A percentile compares a stretch with the other conserved stretches of the same genome.
These are phyloP conservation scores for Aristolochia californica DNA, from an alignment of 164 flowering plant genomes.

Conservation along the genomic window DNA sequence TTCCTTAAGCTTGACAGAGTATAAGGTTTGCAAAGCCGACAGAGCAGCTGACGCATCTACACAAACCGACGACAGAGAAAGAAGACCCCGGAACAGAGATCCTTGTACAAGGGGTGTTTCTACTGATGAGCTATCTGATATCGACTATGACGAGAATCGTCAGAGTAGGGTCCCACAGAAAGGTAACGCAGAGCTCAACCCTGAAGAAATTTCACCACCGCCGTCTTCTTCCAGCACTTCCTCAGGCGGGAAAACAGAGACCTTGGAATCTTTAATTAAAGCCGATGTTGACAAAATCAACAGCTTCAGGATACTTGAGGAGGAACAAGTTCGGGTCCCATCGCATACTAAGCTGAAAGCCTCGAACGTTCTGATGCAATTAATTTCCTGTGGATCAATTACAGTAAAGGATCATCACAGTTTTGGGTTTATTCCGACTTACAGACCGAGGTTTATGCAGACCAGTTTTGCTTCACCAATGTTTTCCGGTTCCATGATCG, in stretches of 20 bases:
- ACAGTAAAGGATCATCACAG: conserved; percentile 74
- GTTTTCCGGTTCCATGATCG: conserved; percentile 52
- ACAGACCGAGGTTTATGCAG: conserved; percentile 52
- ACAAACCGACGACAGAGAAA: conserved; percentile 58
- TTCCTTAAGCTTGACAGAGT: conserved; percentile 56
- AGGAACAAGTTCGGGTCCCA: conserved; percentile 42
- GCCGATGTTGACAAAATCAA: conserved; percentile 66
- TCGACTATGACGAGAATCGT: conserved; percentile 19
- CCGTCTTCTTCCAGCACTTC: conserved; percentile 61
- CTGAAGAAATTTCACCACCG: conserved; percentile 47
- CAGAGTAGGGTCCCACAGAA: conserved; percentile 18
- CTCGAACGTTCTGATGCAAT: conserved; percentile 69
- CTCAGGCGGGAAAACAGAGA: conserved; percentile 71
- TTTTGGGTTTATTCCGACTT: conserved; percentile 69
- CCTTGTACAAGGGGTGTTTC: conserved; percentile 84
- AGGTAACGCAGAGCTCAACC: conserved; percentile 29
- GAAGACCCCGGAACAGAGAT: conserved; percentile 24
- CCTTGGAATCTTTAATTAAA: conserved; percentile 82
- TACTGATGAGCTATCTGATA: conserved; percentile 46
- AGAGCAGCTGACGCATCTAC: conserved; percentile 78
- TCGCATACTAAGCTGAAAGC: conserved; percentile 61
- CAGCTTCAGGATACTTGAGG: conserved; percentile 63
- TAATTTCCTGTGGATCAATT: conserved; percentile 91
- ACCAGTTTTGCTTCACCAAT: conserved; percentile 66
- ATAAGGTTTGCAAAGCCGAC: conserved; percentile 45